Evolutionary conservation across 164 flowering plant genomes (phyloP).

Genomic region (Nelumbo lutea): DNA sequence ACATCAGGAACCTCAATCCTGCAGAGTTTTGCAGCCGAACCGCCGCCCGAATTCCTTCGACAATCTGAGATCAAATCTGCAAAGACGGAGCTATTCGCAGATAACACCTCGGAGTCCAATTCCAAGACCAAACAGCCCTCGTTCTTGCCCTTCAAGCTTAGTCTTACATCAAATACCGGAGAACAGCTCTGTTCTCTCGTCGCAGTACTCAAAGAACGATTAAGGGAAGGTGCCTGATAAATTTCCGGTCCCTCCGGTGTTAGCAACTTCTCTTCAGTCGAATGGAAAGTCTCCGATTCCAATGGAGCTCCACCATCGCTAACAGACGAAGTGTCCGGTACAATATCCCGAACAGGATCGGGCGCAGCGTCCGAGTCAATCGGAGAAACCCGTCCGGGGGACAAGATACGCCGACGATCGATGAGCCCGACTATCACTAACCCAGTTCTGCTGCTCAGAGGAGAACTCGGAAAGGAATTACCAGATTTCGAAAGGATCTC

Average conservation of each 20-base stretch:
- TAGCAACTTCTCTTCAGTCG: neutral
- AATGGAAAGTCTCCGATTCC: slow-evolving; percentile 6
- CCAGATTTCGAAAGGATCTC: slow-evolving; percentile 26
- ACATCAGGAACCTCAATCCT: slow-evolving; percentile 82
- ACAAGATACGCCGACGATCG: slow-evolving; percentile 66
- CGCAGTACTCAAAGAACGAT: neutral
- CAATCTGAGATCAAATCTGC: slow-evolving; percentile 48
- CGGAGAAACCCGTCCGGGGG: slow-evolving; percentile 93
- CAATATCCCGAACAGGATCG: slow-evolving; percentile 17
- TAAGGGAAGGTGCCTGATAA: neutral
- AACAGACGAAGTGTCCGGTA: slow-evolving; percentile 10
- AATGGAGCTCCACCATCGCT: neutral
- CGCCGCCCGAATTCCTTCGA: slow-evolving; percentile 17
- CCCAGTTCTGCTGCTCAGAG: slow-evolving; percentile 42
- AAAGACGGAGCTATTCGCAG: slow-evolving; percentile 54
- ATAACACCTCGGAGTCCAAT: slow-evolving; percentile 58
- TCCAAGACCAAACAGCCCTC: slow-evolving; percentile 68
- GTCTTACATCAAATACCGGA: slow-evolving; percentile 58
- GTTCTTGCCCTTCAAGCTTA: slow-evolving; percentile 67
- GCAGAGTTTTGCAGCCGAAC: slow-evolving; percentile 23
- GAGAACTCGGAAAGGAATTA: slow-evolving; percentile 23
- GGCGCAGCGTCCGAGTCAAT: slow-evolving; percentile 44
- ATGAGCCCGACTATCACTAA: slow-evolving; percentile 38
- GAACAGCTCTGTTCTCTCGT: slow-evolving; percentile 13
- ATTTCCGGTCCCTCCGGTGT: neutral